Evolutionary conservation across 2,329 filamentous ascomycete genomes (phyloP).

Genomic region (Lasiodiplodia sp.): DNA sequence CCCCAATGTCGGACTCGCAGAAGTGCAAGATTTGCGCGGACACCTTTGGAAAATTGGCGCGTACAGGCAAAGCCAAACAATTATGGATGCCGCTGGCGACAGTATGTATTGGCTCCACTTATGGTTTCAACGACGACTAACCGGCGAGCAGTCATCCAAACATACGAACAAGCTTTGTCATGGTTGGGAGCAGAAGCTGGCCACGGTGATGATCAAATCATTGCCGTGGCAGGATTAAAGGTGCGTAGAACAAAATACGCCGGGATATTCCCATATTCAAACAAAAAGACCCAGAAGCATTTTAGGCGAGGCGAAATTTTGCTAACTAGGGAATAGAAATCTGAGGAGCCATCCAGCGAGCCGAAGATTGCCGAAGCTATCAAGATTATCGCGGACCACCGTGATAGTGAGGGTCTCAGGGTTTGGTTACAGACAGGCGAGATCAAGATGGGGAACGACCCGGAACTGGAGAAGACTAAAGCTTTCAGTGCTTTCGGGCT

Average conservation of each 20-base stretch:
- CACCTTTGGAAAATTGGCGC: conserved; percentile 67
- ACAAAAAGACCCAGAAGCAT: neutral
- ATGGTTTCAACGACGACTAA: neutral
- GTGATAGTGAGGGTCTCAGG: conserved; percentile 62
- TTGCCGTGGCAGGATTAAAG: conserved; percentile 64
- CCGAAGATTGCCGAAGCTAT: conserved; percentile 64
- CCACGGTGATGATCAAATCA: conserved; percentile 61
- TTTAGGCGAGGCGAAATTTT: neutral
- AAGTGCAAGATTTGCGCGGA: conserved; percentile 64
- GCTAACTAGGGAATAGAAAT: conserved; percentile 47
- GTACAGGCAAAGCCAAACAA: conserved; percentile 63
- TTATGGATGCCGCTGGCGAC: conserved; percentile 45
- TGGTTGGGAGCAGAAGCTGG: conserved; percentile 61
- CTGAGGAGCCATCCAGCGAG: conserved; percentile 59
- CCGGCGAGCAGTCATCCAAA: conserved; percentile 54
- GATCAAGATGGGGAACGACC: conserved; percentile 49
- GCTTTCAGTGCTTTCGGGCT: conserved; percentile 54
- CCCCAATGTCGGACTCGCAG: conserved; percentile 59
- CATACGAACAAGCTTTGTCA: conserved; percentile 68
- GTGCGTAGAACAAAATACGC: conserved; percentile 42
- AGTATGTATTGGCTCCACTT: neutral
- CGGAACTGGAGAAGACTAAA: conserved; percentile 60
- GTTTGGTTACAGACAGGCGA: conserved; percentile 61
- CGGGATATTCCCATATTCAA: too few relatives aligned
- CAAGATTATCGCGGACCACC: conserved; percentile 63